Evolutionary conservation across 805 yeast genomes (phyloP).

Genomic region (Starmerella tilneyi): DNA sequence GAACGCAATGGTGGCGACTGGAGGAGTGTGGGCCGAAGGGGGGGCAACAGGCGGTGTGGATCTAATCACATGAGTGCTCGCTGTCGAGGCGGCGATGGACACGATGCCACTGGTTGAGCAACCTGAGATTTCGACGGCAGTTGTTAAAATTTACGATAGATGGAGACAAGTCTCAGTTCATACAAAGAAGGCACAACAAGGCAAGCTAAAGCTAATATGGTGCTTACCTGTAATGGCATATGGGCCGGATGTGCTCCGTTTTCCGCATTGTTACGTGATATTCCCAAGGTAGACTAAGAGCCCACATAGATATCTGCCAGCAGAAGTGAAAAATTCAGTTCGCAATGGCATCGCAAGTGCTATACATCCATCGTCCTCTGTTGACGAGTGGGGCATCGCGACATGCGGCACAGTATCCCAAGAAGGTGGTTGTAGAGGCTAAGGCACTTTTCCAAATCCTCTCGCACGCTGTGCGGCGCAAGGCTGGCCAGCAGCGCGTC

Average conservation of each 20-base stretch:
- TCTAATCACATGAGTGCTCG: no score
- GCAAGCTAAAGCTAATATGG: no score
- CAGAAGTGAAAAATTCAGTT: constrained; percentile 10
- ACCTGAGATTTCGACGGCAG: no score
- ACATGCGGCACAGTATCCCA: constrained; percentile 25
- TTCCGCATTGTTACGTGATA: no score
- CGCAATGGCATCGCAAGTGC: constrained; percentile 18
- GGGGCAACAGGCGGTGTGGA: neutral
- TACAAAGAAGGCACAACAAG: no score
- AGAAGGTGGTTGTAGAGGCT: constrained; percentile 45
- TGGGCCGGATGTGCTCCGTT: no score
- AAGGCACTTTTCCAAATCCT: constrained; percentile 67
- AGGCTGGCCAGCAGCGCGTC: constrained; percentile 46
- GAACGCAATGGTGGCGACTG: neutral
- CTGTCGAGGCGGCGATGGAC: no score
- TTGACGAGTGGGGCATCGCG: constrained; percentile 23
- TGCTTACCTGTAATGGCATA: no score
- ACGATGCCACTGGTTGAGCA: no score
- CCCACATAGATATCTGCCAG: neutral
- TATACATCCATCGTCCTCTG: constrained; percentile 19
- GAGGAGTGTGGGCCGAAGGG: neutral
- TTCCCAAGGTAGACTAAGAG: constrained; percentile 2
- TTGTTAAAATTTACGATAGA: no score
- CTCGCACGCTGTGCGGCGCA: constrained; percentile 55
- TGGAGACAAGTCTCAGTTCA: no score